These are phyloP conservation scores for Globisporangium uncinulatum DNA, from an alignment of 352 stramenopile species.

Conservation along the genomic window DNA sequence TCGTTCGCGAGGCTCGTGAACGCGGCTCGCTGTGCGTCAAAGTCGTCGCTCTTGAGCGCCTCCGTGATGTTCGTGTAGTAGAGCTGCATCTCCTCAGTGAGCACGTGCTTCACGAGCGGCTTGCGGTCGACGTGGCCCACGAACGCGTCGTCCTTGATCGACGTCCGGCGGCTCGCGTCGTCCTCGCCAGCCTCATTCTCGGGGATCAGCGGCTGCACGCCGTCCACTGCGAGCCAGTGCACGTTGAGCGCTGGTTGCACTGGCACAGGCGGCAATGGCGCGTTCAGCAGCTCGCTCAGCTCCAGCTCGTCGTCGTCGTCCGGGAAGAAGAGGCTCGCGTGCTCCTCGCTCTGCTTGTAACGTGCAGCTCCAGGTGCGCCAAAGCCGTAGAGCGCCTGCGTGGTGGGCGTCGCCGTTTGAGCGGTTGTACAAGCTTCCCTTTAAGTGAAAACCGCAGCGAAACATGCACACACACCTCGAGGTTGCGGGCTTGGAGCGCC, in stretches of 20 bases:
- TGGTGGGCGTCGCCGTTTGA: no score
- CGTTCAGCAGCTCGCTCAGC: slow-evolving; percentile 65
- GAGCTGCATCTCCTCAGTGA: slow-evolving; percentile 87
- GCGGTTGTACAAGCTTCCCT: no score
- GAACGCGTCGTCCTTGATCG: slow-evolving; percentile 76
- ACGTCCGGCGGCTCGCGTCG: slow-evolving; percentile 58
- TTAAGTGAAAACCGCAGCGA: neutral
- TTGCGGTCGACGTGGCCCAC: slow-evolving; percentile 65
- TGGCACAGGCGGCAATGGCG: slow-evolving; percentile 63
- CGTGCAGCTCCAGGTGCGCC: slow-evolving; percentile 37
- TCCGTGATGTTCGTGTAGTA: slow-evolving; percentile 88
- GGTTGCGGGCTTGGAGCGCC: slow-evolving; percentile 60
- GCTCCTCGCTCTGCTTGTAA: slow-evolving; percentile 60
- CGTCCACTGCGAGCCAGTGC: slow-evolving; percentile 82
- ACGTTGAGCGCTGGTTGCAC: slow-evolving; percentile 66
- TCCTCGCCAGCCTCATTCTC: slow-evolving; percentile 80
- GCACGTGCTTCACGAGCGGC: slow-evolving; percentile 78
- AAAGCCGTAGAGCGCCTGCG: slow-evolving; percentile 71
- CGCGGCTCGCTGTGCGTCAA: slow-evolving; percentile 64
- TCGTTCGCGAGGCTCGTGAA: slow-evolving; percentile 78
- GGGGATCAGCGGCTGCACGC: slow-evolving; percentile 74
- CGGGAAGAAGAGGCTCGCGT: slow-evolving; percentile 51
- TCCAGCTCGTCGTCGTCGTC: slow-evolving; percentile 79
- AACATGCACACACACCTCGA: slow-evolving; percentile 36
- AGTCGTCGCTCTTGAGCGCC: slow-evolving; percentile 69